These are phyloP conservation scores for Cylindrotheca closterium DNA, from an alignment of 108 stramenopile genomes.

Conservation along the genomic window DNA sequence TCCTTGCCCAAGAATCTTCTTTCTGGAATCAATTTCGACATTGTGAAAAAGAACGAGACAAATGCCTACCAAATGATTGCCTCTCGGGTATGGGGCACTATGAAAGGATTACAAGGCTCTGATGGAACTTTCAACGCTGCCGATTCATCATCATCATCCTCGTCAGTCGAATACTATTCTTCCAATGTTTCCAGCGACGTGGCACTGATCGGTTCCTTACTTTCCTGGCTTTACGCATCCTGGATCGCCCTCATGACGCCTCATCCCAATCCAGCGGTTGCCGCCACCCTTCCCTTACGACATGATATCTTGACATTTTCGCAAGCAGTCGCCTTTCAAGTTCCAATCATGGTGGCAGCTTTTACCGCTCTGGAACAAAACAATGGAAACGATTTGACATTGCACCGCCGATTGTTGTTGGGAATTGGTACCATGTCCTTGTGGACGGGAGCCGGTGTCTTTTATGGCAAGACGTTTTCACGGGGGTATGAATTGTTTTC, in stretches of 20 bases:
- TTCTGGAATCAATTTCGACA: too few species aligned
- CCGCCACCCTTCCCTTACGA: background rate
- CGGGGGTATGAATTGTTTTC: conserved; percentile 11
- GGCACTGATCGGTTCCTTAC: background rate
- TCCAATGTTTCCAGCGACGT: too few species aligned
- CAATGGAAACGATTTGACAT: too few species aligned
- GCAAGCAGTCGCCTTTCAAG: conserved; percentile 16
- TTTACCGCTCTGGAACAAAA: background rate
- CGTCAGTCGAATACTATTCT: too few species aligned
- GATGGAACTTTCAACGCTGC: too few species aligned
- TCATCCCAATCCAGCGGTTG: background rate
- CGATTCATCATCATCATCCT: too few species aligned
- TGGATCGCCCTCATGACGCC: background rate
- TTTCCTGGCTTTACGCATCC: background rate
- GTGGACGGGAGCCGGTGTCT: conserved; percentile 1
- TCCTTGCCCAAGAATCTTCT: too few species aligned
- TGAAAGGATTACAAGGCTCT: too few species aligned
- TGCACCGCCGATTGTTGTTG: background rate
- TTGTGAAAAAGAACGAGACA: too few species aligned
- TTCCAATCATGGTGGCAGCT: background rate
- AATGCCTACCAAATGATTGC: too few species aligned
- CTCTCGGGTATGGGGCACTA: too few species aligned
- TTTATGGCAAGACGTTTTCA: conserved; percentile 3
- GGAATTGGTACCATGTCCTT: background rate
- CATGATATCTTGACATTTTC: conserved; percentile 9